Evolutionary conservation across 345 rosid genomes (phyloP), one percentile per base, ranked within the genome.

Genomic region (Ceriops tagal): DNA sequence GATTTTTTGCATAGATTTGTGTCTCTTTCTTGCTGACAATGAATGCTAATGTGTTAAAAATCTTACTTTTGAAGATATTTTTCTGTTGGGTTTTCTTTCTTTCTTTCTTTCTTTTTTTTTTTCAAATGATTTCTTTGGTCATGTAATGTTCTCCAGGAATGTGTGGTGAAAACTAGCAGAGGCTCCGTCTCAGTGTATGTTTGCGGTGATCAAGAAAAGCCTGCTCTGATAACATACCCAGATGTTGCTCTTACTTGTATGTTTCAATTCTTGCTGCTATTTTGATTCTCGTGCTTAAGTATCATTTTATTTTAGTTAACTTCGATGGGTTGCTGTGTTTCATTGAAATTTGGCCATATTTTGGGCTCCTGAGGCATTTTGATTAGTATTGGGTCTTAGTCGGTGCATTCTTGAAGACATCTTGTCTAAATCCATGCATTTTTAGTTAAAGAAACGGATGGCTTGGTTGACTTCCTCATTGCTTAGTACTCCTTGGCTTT

Each of bases 181-280:
- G 98, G 93, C 19, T 82, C 78, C 31, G 78, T 92, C 30, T 82
- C 89, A 21, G 98, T 88, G 73, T 78, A 84, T 55, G 92, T 89
- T 0, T 85, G 86, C 55, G 96, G 98, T 68, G 92, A 92, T 78
- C 81, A 74, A 70, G 91, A 85, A 75, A 92, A 92, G 81, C 97
- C 97, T 68, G 89, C 93, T 49, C 72, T 92, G 73, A 85, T 89
- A 32, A 88, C 98, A 16, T 92, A 89, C 68, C 91, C 98, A 16
- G 98, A 92, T 81, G 88, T 92, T 66, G 96, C 90, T 78, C 87
- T 92, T 51, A 92, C 87, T 60, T 88, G 98, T 92, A 87, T 60
- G 82, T 70, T 53, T 47, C 20, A 10, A 49, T 59, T 35, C 5
- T 61, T 64, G 15, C 3, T n/a, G 19, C 13, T 35, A 5, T 39